Conservation (phyloP, 371 early-diverging fungal species). For the Chytridiales sp. region DNA sequence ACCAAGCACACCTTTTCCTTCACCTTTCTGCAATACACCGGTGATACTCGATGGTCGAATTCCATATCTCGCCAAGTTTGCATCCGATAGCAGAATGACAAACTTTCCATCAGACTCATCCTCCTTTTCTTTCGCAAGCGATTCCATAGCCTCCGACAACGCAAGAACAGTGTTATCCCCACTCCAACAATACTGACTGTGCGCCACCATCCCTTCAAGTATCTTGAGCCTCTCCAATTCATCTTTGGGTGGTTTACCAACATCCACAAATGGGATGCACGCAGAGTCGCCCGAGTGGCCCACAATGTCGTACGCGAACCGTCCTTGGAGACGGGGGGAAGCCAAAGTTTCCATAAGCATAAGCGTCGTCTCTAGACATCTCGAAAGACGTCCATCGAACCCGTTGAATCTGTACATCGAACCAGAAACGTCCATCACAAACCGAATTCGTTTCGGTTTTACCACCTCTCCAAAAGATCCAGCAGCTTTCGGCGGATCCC, state of each 20-base stretch:
- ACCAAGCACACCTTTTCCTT: no score
- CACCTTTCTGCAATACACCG: no score
- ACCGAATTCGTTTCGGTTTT: conserved; percentile 74
- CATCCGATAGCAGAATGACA: conserved; percentile 78
- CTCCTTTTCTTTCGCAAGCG: conserved; percentile 68
- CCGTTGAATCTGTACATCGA: conserved; percentile 50
- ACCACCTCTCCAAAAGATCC: conserved; percentile 49
- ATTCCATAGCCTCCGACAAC: conserved; percentile 66
- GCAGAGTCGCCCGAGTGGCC: conserved; percentile 82
- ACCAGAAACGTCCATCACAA: conserved; percentile 70
- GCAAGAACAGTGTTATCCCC: conserved; percentile 75
- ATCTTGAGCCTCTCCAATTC: conserved; percentile 74
- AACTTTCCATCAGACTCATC: conserved; percentile 80
- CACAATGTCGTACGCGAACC: conserved; percentile 72
- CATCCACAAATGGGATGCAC: conserved; percentile 69
- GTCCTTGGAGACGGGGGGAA: conserved; percentile 71
- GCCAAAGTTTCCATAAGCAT: conserved; percentile 84
- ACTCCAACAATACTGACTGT: conserved; percentile 34
- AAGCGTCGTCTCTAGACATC: conserved; percentile 40
- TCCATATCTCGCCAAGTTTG: conserved; percentile 80
- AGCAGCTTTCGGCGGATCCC: conserved; percentile 62
- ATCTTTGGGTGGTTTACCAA: conserved; percentile 68
- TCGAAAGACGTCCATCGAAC: conserved; percentile 39
- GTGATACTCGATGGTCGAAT: no score
- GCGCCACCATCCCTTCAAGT: conserved; percentile 30